Conservation (phyloP, 495 filamentous ascomycete genomes). For the Parathielavia appendiculata region DNA sequence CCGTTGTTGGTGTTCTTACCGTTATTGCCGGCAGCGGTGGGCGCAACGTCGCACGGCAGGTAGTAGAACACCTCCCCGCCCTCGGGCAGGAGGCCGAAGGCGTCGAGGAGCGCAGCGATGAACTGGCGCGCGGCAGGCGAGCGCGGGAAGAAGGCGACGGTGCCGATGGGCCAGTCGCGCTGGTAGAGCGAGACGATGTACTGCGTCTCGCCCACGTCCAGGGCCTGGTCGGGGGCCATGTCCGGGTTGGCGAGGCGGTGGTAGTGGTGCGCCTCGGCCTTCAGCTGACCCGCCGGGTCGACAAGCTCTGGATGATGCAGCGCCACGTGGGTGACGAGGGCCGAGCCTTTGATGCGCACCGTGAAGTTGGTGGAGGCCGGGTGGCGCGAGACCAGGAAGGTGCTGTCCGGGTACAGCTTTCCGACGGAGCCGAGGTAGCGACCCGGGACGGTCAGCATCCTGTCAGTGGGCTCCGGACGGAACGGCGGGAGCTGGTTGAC, state of each 20-base stretch:
- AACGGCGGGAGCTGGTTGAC: not conserved
- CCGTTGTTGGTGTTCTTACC: too few relatives aligned
- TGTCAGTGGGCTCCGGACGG: not conserved
- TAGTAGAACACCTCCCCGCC: conserved; percentile 7
- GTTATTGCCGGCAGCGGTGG: not conserved
- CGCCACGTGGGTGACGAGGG: not conserved
- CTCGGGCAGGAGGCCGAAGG: not conserved
- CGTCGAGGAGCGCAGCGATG: not conserved
- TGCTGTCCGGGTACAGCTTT: conserved; percentile 2
- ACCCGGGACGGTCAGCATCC: not conserved
- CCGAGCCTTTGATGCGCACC: not conserved
- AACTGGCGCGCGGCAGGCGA: not conserved
- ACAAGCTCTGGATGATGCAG: not conserved
- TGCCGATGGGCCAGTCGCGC: conserved; percentile 11
- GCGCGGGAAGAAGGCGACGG: conserved; percentile 5
- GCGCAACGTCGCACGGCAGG: not conserved
- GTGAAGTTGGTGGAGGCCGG: not conserved
- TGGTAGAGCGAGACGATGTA: not conserved
- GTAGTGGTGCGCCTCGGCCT: too few relatives aligned
- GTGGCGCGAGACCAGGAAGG: not conserved
- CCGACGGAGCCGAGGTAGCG: conserved; percentile 5
- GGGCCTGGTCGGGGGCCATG: not conserved
- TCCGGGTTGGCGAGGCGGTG: not conserved
- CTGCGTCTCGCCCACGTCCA: too few relatives aligned
- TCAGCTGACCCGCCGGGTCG: not conserved